phyloP scores from a whole-genome alignment of 1,139 yeast species.

The Geotrichum klebahnii region DNA sequence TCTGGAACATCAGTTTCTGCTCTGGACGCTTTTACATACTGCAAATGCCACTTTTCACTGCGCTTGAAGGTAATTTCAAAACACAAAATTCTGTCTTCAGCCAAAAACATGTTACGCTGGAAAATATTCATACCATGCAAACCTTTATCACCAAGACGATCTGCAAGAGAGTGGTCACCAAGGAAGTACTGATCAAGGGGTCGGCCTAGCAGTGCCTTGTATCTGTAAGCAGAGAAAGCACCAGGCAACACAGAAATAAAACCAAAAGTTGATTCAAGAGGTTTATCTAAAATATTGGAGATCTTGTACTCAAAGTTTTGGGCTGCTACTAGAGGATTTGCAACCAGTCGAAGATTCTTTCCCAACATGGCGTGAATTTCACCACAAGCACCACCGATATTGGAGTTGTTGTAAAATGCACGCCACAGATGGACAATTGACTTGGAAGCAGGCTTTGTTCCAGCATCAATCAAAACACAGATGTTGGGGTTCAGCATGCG shows the following conservation, averaged over 20 bases:
- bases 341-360: conserved; percentile 44
- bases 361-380: conserved; percentile 90
- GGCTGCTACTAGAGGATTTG: conserved; percentile 85
- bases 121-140: conserved; percentile 61
- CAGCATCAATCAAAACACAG: conserved; percentile 82
- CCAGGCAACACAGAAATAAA: conserved; percentile 89
- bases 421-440: conserved; percentile 86
- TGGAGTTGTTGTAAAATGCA: conserved; percentile 76
- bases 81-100: conserved; percentile 91
- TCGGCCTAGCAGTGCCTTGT: conserved; percentile 70
- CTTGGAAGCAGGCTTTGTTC: conserved; percentile 82
- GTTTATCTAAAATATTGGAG: conserved; percentile 87
- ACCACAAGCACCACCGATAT: conserved; percentile 94
- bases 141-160: conserved; percentile 46
- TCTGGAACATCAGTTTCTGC: conserved; percentile 98
- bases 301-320: conserved; percentile 91
- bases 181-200: conserved; percentile 87
- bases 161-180: conserved; percentile 64
- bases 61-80: conserved; percentile 86
- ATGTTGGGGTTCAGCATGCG: conserved; percentile 83
- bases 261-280: conserved; percentile 84
- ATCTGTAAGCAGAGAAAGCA: conserved; percentile 87
- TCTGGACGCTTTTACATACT: conserved; percentile 82
- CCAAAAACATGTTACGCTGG: conserved; percentile 89
- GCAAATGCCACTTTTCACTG: conserved; percentile 76